These are phyloP conservation scores for Endothia cerciana DNA, from an alignment of 2,329 filamentous ascomycete species.

Conservation along the genomic window DNA sequence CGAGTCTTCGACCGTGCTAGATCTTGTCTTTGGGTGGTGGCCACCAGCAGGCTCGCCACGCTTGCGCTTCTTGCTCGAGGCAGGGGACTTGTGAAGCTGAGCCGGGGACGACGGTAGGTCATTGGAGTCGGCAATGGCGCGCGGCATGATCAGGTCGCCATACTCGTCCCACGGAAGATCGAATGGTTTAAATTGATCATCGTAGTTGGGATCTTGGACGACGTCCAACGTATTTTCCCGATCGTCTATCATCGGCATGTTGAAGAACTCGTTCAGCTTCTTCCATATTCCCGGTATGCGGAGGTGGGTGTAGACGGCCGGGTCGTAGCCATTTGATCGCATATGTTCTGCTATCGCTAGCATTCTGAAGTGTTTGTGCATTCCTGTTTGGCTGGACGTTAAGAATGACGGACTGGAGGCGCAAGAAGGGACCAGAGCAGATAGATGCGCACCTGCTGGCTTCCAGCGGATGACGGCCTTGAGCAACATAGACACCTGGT, in stretches of 20 bases:
- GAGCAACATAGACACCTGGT: constrained; percentile 90
- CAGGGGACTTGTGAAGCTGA: constrained; percentile 45
- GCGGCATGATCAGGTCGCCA: constrained; percentile 51
- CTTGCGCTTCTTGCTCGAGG: constrained; percentile 50
- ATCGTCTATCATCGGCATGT: constrained; percentile 84
- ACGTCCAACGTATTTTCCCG: constrained; percentile 67
- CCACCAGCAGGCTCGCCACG: constrained; percentile 42
- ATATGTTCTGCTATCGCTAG: constrained; percentile 81
- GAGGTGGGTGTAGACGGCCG: constrained; percentile 74
- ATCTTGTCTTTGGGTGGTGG: constrained; percentile 41
- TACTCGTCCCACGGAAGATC: constrained; percentile 58
- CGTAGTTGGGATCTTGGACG: constrained; percentile 59
- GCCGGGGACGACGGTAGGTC: constrained; percentile 54
- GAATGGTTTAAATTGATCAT: constrained; percentile 69
- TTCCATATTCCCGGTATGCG: constrained; percentile 90
- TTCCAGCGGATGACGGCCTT: constrained; percentile 95
- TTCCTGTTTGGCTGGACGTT: constrained; percentile 55
- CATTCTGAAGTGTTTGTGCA: constrained; percentile 94
- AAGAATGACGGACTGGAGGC: constrained; percentile 16
- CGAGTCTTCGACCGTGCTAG: constrained; percentile 57
- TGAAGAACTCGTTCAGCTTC: constrained; percentile 83
- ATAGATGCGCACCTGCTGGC: constrained; percentile 70
- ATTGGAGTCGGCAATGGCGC: constrained; percentile 49
- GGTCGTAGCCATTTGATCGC: constrained; percentile 78
- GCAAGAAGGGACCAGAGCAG: neutral